phyloP scores from a whole-genome alignment of 768 basidiomycete genomes.

The Tricholomella constricta region DNA sequence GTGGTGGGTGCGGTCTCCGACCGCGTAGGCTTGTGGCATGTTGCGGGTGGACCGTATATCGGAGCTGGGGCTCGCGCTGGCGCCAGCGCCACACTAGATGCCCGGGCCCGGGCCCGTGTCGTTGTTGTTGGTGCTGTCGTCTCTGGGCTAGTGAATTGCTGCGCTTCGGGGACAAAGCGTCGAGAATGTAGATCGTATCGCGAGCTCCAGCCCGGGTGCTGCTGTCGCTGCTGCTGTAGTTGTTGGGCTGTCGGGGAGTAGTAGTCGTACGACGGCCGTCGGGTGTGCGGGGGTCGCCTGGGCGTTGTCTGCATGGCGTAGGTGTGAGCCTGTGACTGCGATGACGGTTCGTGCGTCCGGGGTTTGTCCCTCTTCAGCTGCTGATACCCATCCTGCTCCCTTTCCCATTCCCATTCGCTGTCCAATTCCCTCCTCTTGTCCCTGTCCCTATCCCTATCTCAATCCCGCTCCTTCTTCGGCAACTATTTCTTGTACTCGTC shows the following conservation, averaged over 20 bases:
- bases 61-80: not conserved
- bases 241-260: not conserved
- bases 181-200: not conserved
- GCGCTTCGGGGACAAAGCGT: no score
- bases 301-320: constrained; percentile 3
- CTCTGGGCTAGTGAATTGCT: no score
- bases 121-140: not conserved
- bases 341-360: constrained; percentile 5
- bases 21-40: not conserved
- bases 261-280: constrained; percentile 12
- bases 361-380: not conserved
- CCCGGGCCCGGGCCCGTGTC: not conserved
- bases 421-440: not conserved
- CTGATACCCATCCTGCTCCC: not conserved
- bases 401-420: not conserved
- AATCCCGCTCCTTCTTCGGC: constrained; percentile 1
- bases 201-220: not conserved
- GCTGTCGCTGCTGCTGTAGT: not conserved
- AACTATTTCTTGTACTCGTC: not conserved
- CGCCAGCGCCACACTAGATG: not conserved
- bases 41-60: not conserved
- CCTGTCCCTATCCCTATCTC: not conserved
- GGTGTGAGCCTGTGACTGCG: constrained; percentile 5
- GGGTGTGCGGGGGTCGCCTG: not conserved
- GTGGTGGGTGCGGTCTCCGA: constrained; percentile 3